Base-by-base conservation (phyloP, 2,329 filamentous ascomycete species). In the Hymenoscyphus salicellus region DNA sequence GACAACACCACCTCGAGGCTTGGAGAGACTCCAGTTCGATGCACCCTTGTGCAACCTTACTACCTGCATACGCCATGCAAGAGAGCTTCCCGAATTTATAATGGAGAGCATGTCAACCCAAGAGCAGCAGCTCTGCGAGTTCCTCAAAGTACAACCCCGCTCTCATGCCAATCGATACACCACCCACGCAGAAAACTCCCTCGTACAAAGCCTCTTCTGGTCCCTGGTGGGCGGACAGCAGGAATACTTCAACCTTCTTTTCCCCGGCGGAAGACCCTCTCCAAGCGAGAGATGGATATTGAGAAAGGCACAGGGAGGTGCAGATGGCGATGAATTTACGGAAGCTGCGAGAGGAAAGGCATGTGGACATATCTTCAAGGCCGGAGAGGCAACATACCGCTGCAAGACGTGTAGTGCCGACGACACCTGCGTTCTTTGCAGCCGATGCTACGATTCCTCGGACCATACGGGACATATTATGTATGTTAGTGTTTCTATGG, bases 291-390 rank as follows among this genome's bases (percentile, higher is more conserved):
- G 81, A 55, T 89, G 93, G 84, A 95, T 90, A 77, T 82, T 99
- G 46, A 86, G 90, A 66, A 88, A 92, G 72, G 93, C 93, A 17
- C 96, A 99, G 75, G 94, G 93, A 20, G 92, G 92, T n/a, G 84
- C 92, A 64, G 93, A 97, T 74, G 94, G 95, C 11, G 92, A 94
- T 36, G 96, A 99, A 77, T 99, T 98, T 76, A 95, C 92, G 23
- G 90, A 94, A 70, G 90, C 91, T 6, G 95, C 95, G 16, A 87
- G 92, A 70, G 95, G 96, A 63, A 96, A 96, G 78, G 89, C 93
- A 57, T 99, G 95, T 76, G 96, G 95, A 3, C 96, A 99, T 80
- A 98, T 99, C 68, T 97, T 99, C 83, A 94, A 94, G 78, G 84
- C 86, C 16, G 95, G 94, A 60, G 95, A 99, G 80, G 93, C 93